Percentiles rank a stretch among this genome's conserved stretches.
Conservation (phyloP, 2,329 filamentous ascomycete genomes). For the Scortechinia acanthostroma region DNA sequence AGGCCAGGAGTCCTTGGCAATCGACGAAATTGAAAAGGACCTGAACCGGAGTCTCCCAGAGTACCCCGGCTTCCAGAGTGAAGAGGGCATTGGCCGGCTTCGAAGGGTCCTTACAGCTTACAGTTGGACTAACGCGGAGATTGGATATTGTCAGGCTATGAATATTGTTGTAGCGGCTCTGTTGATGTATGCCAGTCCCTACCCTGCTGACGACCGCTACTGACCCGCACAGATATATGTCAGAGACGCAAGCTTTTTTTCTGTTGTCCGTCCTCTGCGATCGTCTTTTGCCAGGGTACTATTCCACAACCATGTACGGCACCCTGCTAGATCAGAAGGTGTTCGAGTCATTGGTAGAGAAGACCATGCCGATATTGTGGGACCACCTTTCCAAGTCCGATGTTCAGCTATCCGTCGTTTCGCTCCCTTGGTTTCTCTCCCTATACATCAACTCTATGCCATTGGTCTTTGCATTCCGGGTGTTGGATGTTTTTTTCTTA, state of each 20-base stretch:
- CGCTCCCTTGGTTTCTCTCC: conserved; percentile 93
- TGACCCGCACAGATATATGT: conserved; percentile 62
- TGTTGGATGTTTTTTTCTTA: conserved; percentile 95
- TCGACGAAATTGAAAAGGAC: conserved; percentile 98
- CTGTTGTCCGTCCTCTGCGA: conserved; percentile 86
- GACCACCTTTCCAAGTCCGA: conserved; percentile 95
- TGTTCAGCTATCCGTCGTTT: conserved; percentile 93
- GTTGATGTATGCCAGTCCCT: conserved; percentile 47
- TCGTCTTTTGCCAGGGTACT: conserved; percentile 87
- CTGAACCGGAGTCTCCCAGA: conserved; percentile 92
- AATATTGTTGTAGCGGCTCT: conserved; percentile 98
- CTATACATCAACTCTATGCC: conserved; percentile 99
- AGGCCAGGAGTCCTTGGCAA: conserved; percentile 83
- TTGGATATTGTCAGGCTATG: conserved; percentile 99
- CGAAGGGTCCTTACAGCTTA: conserved; percentile 90
- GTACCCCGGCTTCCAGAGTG: conserved; percentile 93
- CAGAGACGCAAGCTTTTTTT: conserved; percentile 91
- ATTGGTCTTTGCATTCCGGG: conserved; percentile 90
- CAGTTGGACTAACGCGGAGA: conserved; percentile 91
- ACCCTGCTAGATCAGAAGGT: conserved; percentile 94
- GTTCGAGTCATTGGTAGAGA: conserved; percentile 95
- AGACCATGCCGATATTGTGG: conserved; percentile 97
- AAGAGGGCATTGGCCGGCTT: conserved; percentile 85
- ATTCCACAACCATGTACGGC: conserved; percentile 98
- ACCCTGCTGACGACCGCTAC: background rate